Base-by-base conservation (phyloP, 176 grass and related monocot species). In the Ensete ventricosum region DNA sequence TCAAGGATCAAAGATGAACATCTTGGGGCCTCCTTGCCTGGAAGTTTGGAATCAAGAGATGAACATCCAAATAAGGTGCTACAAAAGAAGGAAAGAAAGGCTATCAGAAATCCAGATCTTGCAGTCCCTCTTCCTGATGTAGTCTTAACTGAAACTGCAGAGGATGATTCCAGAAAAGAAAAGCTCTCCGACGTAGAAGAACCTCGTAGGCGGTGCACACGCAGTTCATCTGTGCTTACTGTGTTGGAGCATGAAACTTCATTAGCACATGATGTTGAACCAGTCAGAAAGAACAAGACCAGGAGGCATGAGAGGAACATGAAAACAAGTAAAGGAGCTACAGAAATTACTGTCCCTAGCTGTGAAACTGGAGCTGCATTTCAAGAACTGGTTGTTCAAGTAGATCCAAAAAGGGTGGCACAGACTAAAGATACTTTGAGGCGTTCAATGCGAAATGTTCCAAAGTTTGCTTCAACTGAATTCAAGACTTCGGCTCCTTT, bases 181-280 rank as follows among this genome's bases (percentile, higher is more conserved):
- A 25, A 16, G 27, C 66, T 69, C 20, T 26, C 26, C 23, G 16
- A 69, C 23, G 10, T 34, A 49, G 16, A 11, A 34, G 71, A 57
- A 50, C 72, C 77, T 55, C 29, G 43, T 43, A 73, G 67, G 64
- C 64, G 58, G 77, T 81, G 14, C 1, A 85, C 13, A 23, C 50
- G 57, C 9, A 81, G 65, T 57, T 80, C 78, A 63, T 52, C 71
- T 72, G 55, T 65, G 67, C 51, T 67, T 57, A 13, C 16, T 64
- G 59, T 20, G 59, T 29, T 59, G 29, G 75, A 83, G 24, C 67
- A 77, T 54, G 69, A 29, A 11, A 59, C 25, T 1, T 13, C 54
- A 34, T 62, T 7, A 67, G 43, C 62, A 74, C 7, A 64, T 0
- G 14, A 50, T 78, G 74, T 54, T 78, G 76, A 70, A 29, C 52